These are phyloP conservation scores for Poa annua DNA, from an alignment of 176 grass and related monocot species.

Conservation along the genomic window DNA sequence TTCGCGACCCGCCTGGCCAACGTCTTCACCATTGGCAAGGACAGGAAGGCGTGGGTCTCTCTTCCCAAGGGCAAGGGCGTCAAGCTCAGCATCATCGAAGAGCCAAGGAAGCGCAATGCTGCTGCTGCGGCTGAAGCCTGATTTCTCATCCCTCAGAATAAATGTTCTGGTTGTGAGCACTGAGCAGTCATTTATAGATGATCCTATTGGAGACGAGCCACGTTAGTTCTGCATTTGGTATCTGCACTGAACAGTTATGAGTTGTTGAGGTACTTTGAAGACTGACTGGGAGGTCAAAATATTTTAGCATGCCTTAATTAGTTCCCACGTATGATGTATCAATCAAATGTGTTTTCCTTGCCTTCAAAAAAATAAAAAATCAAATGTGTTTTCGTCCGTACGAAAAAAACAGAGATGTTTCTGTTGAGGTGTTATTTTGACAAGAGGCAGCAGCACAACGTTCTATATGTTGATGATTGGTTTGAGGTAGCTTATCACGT, in stretches of 20 bases:
- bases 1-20: constrained; percentile 60
- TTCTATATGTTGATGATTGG: no score
- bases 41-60: constrained; percentile 58
- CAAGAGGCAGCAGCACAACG: no score
- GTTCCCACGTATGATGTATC: no score
- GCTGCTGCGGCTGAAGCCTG: background rate
- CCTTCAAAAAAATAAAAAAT: no score
- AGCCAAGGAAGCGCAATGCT: constrained; percentile 1
- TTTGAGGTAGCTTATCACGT: no score
- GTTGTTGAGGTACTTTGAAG: background rate
- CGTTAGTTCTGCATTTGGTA: background rate
- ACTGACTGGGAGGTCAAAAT: background rate
- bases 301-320: background rate
- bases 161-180: background rate
- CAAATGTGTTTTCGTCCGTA: no score
- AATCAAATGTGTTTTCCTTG: no score
- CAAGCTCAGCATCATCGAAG: constrained; percentile 45
- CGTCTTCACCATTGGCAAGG: constrained; percentile 74
- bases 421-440: no score
- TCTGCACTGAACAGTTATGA: background rate
- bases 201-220: background rate
- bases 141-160: background rate
- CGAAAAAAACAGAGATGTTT: no score
- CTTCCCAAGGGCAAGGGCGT: constrained; percentile 75
- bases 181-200: background rate